These are phyloP conservation scores for Botrytis paeoniae DNA, from an alignment of 2,329 filamentous ascomycete species.

Conservation along the genomic window DNA sequence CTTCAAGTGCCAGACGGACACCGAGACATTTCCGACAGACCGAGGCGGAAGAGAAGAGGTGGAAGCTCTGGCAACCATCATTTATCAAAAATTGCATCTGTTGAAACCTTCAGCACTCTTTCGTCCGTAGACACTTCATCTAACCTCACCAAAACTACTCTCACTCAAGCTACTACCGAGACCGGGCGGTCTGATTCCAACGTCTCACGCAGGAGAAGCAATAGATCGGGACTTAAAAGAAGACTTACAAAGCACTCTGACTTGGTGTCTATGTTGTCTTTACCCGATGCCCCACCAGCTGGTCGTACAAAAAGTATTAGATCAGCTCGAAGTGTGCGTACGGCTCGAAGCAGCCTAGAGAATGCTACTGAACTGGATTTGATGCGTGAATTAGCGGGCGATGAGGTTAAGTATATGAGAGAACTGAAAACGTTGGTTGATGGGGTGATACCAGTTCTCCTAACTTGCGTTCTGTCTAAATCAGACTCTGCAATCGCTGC, in stretches of 20 bases:
- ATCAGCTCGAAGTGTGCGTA: slow-evolving; percentile 75
- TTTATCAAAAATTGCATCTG: slow-evolving; percentile 37
- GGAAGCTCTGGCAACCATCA: slow-evolving; percentile 31
- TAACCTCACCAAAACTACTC: slow-evolving; percentile 40
- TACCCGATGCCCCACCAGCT: slow-evolving; percentile 56
- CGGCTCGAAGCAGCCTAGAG: slow-evolving; percentile 63
- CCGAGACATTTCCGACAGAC: slow-evolving; percentile 19
- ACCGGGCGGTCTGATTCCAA: slow-evolving; percentile 29
- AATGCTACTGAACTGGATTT: slow-evolving; percentile 72
- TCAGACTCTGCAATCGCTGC: slow-evolving; percentile 61
- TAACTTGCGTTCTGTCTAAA: slow-evolving; percentile 78
- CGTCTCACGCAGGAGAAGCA: slow-evolving; percentile 32
- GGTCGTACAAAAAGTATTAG: slow-evolving; percentile 66
- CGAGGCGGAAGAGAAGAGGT: slow-evolving; percentile 24
- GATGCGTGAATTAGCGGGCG: slow-evolving; percentile 73
- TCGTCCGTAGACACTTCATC: slow-evolving; percentile 30
- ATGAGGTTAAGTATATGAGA: slow-evolving; percentile 83
- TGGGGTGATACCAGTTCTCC: slow-evolving; percentile 87
- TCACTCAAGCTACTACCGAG: slow-evolving; percentile 41
- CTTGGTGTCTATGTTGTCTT: slow-evolving; percentile 85
- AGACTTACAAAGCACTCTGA: slow-evolving; percentile 89
- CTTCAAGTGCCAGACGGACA: slow-evolving; percentile 22
- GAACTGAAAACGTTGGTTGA: slow-evolving; percentile 92
- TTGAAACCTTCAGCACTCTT: slow-evolving; percentile 32
- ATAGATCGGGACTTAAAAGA: slow-evolving; percentile 46